Base-by-base conservation (phyloP, 441 rosid species). In the Euphorbia schlechtendalii region DNA sequence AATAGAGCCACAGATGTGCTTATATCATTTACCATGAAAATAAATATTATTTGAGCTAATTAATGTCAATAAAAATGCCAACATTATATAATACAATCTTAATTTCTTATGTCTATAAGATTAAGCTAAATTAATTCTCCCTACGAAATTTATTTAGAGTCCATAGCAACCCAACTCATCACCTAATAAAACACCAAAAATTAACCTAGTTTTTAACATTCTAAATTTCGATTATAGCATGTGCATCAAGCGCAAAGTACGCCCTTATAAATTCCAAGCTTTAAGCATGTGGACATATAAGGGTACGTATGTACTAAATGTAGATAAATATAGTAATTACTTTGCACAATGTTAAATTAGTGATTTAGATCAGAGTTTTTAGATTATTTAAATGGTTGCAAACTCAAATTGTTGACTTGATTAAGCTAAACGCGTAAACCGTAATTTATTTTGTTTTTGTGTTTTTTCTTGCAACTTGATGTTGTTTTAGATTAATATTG, bases 241-340 rank as follows among this genome's bases (percentile, higher is more conserved):
- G 87, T 83, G 74, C 63, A 64, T 69, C 32, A 61, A 80, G 78
- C 84, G 78, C 78, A 67, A 78, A 76, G 69, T 69, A 58, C 86
- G 85, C 77, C 73, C 64, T 74, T 76, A 63, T 56, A 80, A 81
- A 77, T 82, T 83, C 80, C 73, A 74, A 60, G 43, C 73, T 72
- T 49, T 27, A 66, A 28, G 59, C 80, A 69, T 61, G 73, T 70
- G 81, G 75, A 54, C 68, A 71, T 49, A 49, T n/a, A 64, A 63
- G 17, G n/a, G 71, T 71, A 74, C 72, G 65, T 72, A 66, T 69
- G 66, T 65, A 66, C 72, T 72, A 65, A 56, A 66, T 48, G 46
- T 46, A 14, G 17, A 3, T 21, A 53, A 53, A 21, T 3, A 8
- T n/a, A 70, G 61, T 74, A 48, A 70, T 65, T 52, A 27, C 28